Base-by-base conservation (phyloP, 1,284 basidiomycete genomes). In the Ceratobasidium sp. region DNA sequence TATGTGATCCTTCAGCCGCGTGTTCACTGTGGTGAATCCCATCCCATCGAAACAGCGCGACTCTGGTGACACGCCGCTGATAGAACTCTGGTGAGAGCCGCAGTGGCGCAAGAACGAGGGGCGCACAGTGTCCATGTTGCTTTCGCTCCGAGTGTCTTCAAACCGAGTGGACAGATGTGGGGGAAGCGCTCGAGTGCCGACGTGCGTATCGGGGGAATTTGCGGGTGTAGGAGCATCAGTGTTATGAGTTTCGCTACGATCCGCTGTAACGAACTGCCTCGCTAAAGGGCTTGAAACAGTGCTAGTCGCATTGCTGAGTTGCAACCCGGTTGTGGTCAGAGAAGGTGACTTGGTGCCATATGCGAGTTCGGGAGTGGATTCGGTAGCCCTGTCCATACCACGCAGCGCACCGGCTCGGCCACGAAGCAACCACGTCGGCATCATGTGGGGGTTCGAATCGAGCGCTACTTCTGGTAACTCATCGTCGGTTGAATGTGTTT, bases 381-480 rank as follows among this genome's bases (percentile, higher is more conserved):
- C 61, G 37, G 73, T 26, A n/a, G 63, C 73, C 37, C 53, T 51
- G 10, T 65, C 73, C 26, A 75, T 39, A 35, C 58, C 76, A 73
- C 73, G 65, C 49, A 77, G 75, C 26, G 76, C 58, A 35, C 76
- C 39, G 88, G 85, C 42, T 79, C 84, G 84, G n/a, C 87, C 85
- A 35, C 87, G 86, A 74, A 96, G 86, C 83, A 99, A 88, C 94
- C 96, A 98, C 79, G 97, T 91, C 0, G 97, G 98, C 58, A 99
- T 91, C 77, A 99, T 98, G 84, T 99, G 97, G 4, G 94, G 89
- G 82, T 99, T 99, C 79, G 91, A 91, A 81, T 97, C 95, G 54
- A 99, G 88, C 20, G 91, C 91, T 26, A 99, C 97, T 83, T 99
- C 91, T 1, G 95, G 95, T 79, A 96, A 86, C 83, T 96, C 93